Evolutionary conservation across 441 rosid genomes (phyloP).

Genomic region (Manihot esculenta): DNA sequence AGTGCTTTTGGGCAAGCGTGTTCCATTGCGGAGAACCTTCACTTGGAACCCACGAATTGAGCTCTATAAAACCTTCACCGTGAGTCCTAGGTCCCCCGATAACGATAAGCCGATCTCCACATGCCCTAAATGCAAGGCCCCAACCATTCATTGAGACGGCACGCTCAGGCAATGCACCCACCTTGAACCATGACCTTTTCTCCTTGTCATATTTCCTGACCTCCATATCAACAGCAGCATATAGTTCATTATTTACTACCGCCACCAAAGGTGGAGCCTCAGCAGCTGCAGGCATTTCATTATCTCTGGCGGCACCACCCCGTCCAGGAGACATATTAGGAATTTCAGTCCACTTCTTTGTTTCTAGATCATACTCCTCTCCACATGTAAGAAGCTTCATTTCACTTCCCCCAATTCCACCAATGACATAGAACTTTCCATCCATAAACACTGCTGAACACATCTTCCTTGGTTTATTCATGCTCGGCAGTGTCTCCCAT

Average conservation of each 20-base stretch:
- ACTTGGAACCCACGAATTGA: slow-evolving; percentile 86
- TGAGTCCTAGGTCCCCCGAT: slow-evolving; percentile 80
- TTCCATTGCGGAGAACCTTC: slow-evolving; percentile 79
- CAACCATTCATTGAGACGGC: slow-evolving; percentile 94
- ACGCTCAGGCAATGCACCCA: slow-evolving; percentile 84
- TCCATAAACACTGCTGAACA: slow-evolving; percentile 94
- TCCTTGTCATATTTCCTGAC: slow-evolving; percentile 72
- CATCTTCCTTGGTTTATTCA: slow-evolving; percentile 87
- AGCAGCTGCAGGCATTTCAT: slow-evolving; percentile 59
- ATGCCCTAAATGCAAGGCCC: slow-evolving; percentile 97
- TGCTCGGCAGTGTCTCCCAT: slow-evolving; percentile 63
- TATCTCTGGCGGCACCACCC: slow-evolving; percentile 40
- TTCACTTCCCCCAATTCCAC: slow-evolving; percentile 69
- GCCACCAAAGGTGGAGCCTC: slow-evolving; percentile 96
- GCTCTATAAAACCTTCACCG: slow-evolving; percentile 80
- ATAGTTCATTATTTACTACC: slow-evolving; percentile 74
- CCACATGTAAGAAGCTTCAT: slow-evolving; percentile 68
- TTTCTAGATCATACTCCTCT: slow-evolving; percentile 75
- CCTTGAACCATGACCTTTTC: slow-evolving; percentile 49
- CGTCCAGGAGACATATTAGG: slow-evolving; percentile 82
- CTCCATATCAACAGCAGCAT: slow-evolving; percentile 86
- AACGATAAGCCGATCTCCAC: slow-evolving; percentile 82
- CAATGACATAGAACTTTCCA: slow-evolving; percentile 80
- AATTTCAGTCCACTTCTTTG: slow-evolving; percentile 72
- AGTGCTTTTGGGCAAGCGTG: slow-evolving; percentile 69